phyloP scores from a whole-genome alignment of 2,329 filamentous ascomycete genomes.

The Ophiobolus disseminans region DNA sequence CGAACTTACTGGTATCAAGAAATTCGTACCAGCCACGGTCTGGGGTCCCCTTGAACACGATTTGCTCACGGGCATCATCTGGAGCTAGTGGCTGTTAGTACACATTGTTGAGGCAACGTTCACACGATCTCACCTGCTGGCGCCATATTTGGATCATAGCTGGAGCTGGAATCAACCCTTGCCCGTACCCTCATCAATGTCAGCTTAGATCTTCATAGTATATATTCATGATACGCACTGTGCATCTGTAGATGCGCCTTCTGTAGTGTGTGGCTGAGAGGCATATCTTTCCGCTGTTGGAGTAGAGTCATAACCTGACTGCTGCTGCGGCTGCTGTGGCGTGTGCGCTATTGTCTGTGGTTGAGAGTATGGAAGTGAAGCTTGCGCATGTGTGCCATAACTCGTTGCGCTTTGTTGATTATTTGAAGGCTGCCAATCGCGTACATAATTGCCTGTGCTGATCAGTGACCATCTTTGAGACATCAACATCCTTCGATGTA shows the following conservation, averaged over 20 bases:
- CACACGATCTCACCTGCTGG: slow-evolving; percentile 6
- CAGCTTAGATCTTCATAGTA: too few species aligned
- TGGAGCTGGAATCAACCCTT: slow-evolving; percentile 6
- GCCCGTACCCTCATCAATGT: too few species aligned
- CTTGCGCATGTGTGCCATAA: too few species aligned
- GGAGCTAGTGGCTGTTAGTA: slow-evolving; percentile 2
- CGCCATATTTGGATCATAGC: slow-evolving; percentile 9
- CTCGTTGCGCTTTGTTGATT: too few species aligned
- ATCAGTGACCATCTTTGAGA: background rate
- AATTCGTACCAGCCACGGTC: slow-evolving; percentile 10
- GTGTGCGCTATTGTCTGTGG: background rate
- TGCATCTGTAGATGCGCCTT: too few species aligned
- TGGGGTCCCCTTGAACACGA: slow-evolving; percentile 5
- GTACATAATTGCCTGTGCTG: background rate
- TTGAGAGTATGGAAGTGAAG: too few species aligned
- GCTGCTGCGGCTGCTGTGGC: too few species aligned
- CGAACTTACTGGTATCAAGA: slow-evolving; percentile 12
- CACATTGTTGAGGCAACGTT: too few species aligned
- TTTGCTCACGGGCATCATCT: background rate
- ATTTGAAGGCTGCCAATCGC: background rate
- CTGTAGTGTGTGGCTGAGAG: too few species aligned
- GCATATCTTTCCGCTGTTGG: too few species aligned
- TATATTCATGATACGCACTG: too few species aligned
- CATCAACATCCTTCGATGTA: background rate
- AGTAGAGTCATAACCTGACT: too few species aligned